phyloP scores from a whole-genome alignment of 495 filamentous ascomycete species.

The Aspergillus leporis region DNA sequence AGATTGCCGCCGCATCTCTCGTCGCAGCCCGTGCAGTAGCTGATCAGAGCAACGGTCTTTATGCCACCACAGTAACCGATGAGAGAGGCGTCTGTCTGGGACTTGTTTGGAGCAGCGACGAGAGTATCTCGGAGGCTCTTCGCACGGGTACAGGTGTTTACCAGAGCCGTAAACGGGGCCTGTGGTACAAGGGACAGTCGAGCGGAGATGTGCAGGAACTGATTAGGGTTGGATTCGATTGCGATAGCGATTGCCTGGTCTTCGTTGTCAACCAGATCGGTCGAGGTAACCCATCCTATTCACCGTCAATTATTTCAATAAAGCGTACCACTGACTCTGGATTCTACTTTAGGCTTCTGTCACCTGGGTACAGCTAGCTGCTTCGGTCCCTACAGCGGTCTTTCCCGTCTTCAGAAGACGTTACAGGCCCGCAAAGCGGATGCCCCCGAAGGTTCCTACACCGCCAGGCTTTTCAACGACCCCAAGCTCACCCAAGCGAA shows the following conservation, averaged over 20 bases:
- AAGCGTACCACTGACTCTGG: background rate
- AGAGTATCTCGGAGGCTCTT: conserved; percentile 84
- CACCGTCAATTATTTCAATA: background rate
- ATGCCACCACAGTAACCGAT: conserved; percentile 86
- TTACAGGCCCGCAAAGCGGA: conserved; percentile 73
- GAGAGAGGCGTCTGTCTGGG: conserved; percentile 84
- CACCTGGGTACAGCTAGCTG: conserved; percentile 89
- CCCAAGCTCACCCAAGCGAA: conserved; percentile 87
- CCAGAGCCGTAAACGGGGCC: conserved; percentile 87
- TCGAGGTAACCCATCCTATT: conserved; percentile 45
- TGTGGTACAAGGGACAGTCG: conserved; percentile 96
- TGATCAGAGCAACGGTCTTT: conserved; percentile 81
- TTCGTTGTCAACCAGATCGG: conserved; percentile 90
- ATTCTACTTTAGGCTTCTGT: conserved; percentile 70
- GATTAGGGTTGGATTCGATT: conserved; percentile 80
- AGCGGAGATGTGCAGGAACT: conserved; percentile 93
- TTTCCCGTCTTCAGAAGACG: conserved; percentile 83
- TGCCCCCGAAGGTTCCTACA: conserved; percentile 89
- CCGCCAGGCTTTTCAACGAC: conserved; percentile 86
- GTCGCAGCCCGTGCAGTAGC: conserved; percentile 69
- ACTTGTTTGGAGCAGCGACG: conserved; percentile 87
- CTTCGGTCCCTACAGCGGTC: conserved; percentile 80
- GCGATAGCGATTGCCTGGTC: conserved; percentile 87
- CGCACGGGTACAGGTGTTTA: conserved; percentile 90
- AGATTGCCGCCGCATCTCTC: conserved; percentile 67